phyloP scores from a whole-genome alignment of 2,329 filamentous ascomycete species.

The Trichophyton simii region DNA sequence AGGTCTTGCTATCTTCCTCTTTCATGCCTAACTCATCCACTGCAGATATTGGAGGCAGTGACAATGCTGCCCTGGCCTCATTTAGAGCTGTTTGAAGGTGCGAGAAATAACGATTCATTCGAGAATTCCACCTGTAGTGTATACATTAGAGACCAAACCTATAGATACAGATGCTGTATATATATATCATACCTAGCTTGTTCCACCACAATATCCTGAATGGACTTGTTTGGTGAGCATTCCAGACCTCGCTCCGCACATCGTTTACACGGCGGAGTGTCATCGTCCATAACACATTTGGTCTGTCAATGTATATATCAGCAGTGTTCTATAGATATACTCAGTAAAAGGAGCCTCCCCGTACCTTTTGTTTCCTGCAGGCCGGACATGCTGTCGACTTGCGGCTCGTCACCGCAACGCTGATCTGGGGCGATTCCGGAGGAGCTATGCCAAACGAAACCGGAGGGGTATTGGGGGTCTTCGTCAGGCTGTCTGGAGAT shows the following conservation, averaged over 20 bases:
- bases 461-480: conserved; percentile 6
- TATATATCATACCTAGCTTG: conserved; percentile 8
- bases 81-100: conserved; percentile 10
- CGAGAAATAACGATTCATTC: conserved; percentile 7
- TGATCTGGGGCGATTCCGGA: conserved; percentile 4
- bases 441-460: background rate
- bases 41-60: conserved; percentile 3
- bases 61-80: conserved; percentile 9
- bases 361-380: conserved; percentile 40
- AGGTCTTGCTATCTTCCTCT: conserved; percentile 1
- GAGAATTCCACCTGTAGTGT: conserved; percentile 9
- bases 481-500: conserved; percentile 8
- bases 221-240: conserved; percentile 11
- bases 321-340: background rate
- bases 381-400: conserved; percentile 38
- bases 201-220: conserved; percentile 11
- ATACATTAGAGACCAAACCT: background rate
- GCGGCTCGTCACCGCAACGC: conserved; percentile 18
- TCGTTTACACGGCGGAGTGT: conserved; percentile 10
- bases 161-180: background rate
- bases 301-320: conserved; percentile 3
- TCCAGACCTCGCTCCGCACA: conserved; percentile 9
- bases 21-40: background rate
- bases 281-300: conserved; percentile 13
- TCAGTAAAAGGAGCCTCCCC: background rate